Conservation (phyloP, 129 eudicot genomes). For the Centella asiatica region DNA sequence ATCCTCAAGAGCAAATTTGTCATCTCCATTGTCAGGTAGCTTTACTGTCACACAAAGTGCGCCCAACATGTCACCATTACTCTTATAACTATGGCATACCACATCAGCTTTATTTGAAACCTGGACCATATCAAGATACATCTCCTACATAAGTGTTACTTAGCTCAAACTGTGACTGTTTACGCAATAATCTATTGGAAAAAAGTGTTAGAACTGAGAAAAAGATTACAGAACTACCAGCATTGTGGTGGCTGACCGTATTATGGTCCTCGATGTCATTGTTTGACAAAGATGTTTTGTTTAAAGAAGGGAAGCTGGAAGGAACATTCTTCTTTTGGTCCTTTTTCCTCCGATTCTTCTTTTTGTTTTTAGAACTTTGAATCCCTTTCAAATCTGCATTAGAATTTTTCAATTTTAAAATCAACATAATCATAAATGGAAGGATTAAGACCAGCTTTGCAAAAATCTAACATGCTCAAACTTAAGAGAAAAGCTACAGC, state of each 20-base stretch:
- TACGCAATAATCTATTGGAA: not conserved
- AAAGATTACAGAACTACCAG: not conserved
- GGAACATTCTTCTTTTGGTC: slow-evolving; percentile 55
- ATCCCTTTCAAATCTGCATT: slow-evolving; percentile 63
- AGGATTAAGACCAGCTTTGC: too few relatives aligned
- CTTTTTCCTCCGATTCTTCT: slow-evolving; percentile 69
- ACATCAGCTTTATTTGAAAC: slow-evolving; percentile 40
- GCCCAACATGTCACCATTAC: slow-evolving; percentile 22
- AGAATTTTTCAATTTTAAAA: not conserved
- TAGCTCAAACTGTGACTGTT: not conserved
- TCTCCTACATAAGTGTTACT: not conserved
- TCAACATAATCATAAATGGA: not conserved
- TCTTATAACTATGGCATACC: slow-evolving; percentile 22
- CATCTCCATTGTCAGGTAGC: not conserved
- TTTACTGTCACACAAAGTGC: slow-evolving; percentile 7
- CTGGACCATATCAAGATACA: slow-evolving; percentile 18
- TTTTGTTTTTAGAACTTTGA: slow-evolving; percentile 61
- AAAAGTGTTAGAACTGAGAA: not conserved
- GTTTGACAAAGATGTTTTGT: slow-evolving; percentile 29
- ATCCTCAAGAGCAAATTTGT: slow-evolving; percentile 39
- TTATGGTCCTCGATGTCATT: slow-evolving; percentile 29
- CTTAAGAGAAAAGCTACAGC: not conserved
- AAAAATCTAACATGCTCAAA: not conserved
- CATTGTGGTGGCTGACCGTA: slow-evolving; percentile 8
- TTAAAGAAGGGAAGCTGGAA: slow-evolving; percentile 22